Percentiles rank a stretch among this genome's conserved stretches.
These are phyloP conservation scores for Amanita inopinata DNA, from an alignment of 768 basidiomycete genomes.

Conservation along the genomic window DNA sequence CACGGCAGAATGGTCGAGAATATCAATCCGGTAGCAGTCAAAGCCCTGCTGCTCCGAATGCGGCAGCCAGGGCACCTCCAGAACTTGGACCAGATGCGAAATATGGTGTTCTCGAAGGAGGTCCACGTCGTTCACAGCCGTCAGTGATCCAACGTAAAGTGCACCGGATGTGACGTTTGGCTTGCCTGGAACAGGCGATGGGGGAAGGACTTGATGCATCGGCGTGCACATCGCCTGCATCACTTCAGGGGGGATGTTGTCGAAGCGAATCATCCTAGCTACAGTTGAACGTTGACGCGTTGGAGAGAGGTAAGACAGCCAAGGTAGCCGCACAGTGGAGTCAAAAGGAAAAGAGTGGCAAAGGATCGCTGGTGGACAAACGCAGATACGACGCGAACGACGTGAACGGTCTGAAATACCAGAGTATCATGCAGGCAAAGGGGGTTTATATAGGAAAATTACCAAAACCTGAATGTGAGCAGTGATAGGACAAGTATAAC, in stretches of 20 bases:
- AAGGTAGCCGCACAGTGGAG: too few relatives aligned
- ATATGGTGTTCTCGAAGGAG: conserved; percentile 39
- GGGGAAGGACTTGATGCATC: conserved; percentile 62
- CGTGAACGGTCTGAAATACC: too few relatives aligned
- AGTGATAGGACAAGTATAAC: not conserved
- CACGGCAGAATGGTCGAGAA: conserved; percentile 49
- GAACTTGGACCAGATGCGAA: conserved; percentile 50
- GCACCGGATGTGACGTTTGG: conserved; percentile 29
- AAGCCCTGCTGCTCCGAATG: conserved; percentile 33
- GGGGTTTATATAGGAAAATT: not conserved
- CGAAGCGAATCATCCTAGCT: conserved; percentile 67
- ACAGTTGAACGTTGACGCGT: not conserved
- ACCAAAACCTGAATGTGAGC: too few relatives aligned
- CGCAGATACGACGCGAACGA: too few relatives aligned
- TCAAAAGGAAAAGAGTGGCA: too few relatives aligned
- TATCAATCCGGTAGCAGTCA: conserved; percentile 55
- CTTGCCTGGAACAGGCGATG: conserved; percentile 20
- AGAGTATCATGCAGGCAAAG: too few relatives aligned
- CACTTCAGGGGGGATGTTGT: conserved; percentile 62
- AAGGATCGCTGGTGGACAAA: too few relatives aligned
- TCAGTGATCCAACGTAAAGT: conserved; percentile 60
- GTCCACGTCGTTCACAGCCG: conserved; percentile 46
- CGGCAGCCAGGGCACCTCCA: conserved; percentile 57
- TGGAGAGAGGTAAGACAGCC: too few relatives aligned
- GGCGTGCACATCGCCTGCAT: conserved; percentile 82